Base-by-base conservation (phyloP, 306 rosid species). In the Ormosia emarginata region DNA sequence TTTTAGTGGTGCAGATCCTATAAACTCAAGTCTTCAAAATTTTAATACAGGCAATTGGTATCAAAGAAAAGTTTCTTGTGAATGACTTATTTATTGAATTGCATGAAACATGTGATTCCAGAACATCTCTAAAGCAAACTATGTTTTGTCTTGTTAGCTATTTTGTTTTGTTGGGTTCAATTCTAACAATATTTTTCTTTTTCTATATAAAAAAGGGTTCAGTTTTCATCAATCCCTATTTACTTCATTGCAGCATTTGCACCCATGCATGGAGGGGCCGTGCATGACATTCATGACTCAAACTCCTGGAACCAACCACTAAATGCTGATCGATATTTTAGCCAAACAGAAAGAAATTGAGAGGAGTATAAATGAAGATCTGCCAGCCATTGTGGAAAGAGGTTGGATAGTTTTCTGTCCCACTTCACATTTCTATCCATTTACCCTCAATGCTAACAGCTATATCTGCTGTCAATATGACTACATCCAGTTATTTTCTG, bases 211-310 rank as follows among this genome's bases (percentile, higher is more conserved):
- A 34, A 40, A 56, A 55, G 55, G 33, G 29, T 77, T 78, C 37
- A 43, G 11, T 85, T 59, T 15, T 80, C 73, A 55, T 75, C 39
- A 7, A 50, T 64, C 80, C 18, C 33, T 58, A 17, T 59, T 15
- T 63, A 58, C 78, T 57, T 62, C 68, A 56, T 82, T 81, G 88
- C 94, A 95, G 99, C 97, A 74, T 95, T 95, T 89, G 99, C 98
- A 37, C 96, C 97, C 39, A 93, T 93, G 86, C 72, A 83, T 77
- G 94, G 91, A 18, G 89, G 84, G 58, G 41, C 53, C 57, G 36
- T 79, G 74, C 70, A 91, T 36, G 75, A 80, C 63, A 12, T 49
- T 9, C 89, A 17, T 36, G 83, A 86, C 66, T 58, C 88, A 2
- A 85, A 84, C 61, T 49, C 83, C 15, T 72, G 81, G 80, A 87